phyloP scores from a whole-genome alignment of 148 eudicot genomes.

The Rhododendron griersonianum region DNA sequence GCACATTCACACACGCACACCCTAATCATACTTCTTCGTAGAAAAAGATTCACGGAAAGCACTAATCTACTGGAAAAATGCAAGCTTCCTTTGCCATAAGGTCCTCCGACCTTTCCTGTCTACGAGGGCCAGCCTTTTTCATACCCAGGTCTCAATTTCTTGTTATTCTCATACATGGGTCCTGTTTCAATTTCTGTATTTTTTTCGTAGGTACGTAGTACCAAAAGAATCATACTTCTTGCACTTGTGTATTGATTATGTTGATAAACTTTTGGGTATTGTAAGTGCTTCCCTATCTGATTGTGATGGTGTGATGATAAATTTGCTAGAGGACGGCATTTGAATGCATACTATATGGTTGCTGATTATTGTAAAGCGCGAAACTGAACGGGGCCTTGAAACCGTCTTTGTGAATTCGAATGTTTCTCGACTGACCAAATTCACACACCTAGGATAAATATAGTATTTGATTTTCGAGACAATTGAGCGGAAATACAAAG shows the following conservation, averaged over 20 bases:
- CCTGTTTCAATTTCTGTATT: too few species aligned
- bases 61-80: too few species aligned
- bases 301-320: neutral
- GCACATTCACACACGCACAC: too few species aligned
- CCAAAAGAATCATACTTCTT: too few species aligned
- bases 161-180: too few species aligned
- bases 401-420: neutral
- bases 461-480: neutral
- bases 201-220: too few species aligned
- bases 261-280: neutral
- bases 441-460: neutral
- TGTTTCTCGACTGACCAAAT: neutral
- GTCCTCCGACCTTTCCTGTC: too few species aligned
- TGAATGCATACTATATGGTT: neutral
- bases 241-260: neutral
- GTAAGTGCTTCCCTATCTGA: neutral
- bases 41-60: too few species aligned
- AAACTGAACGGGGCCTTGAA: neutral
- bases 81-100: too few species aligned
- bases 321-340: neutral
- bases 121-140: too few species aligned
- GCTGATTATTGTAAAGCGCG: neutral
- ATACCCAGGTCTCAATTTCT: too few species aligned
- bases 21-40: too few species aligned
- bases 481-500: neutral